Percentiles rank a stretch among this genome's conserved stretches.
Conservation (phyloP, 306 rosid species). For the Bauhinia variegata region DNA sequence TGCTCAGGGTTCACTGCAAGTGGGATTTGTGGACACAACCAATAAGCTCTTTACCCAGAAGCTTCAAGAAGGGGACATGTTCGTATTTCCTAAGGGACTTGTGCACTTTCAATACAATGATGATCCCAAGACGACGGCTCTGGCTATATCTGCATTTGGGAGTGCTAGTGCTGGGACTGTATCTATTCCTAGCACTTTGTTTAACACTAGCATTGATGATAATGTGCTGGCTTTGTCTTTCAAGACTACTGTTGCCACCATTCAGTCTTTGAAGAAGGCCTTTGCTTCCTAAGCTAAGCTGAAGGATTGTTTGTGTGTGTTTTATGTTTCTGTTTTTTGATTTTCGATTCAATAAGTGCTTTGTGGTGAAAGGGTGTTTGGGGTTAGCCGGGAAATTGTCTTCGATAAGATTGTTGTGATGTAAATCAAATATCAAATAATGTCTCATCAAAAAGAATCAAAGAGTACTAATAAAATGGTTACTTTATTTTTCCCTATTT, state of each 20-base stretch:
- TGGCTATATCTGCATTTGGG: slow-evolving; percentile 49
- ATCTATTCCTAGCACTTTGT: slow-evolving; percentile 35
- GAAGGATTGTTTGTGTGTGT: background rate
- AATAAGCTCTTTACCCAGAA: slow-evolving; percentile 37
- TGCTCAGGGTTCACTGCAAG: slow-evolving; percentile 18
- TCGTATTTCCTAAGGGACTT: slow-evolving; percentile 40
- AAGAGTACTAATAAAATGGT: background rate
- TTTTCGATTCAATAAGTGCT: no score
- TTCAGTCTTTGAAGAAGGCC: slow-evolving; percentile 28
- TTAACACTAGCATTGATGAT: slow-evolving; percentile 44
- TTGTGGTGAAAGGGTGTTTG: no score
- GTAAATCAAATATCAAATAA: no score
- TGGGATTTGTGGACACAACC: slow-evolving; percentile 36
- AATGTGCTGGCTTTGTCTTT: slow-evolving; percentile 53
- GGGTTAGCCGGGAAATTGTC: no score
- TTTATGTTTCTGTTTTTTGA: no score
- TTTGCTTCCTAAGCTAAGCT: slow-evolving; percentile 12
- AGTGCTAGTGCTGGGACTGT: slow-evolving; percentile 44
- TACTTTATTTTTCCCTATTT: no score
- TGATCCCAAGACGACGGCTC: background rate
- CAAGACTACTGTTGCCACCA: slow-evolving; percentile 45
- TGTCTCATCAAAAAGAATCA: no score
- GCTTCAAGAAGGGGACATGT: slow-evolving; percentile 29
- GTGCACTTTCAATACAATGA: slow-evolving; percentile 36
- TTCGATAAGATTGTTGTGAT: no score